Percentiles rank a stretch among this genome's conserved stretches.
Conservation (phyloP, 176 grass and related monocot genomes). For the Eragrostis curvula region DNA sequence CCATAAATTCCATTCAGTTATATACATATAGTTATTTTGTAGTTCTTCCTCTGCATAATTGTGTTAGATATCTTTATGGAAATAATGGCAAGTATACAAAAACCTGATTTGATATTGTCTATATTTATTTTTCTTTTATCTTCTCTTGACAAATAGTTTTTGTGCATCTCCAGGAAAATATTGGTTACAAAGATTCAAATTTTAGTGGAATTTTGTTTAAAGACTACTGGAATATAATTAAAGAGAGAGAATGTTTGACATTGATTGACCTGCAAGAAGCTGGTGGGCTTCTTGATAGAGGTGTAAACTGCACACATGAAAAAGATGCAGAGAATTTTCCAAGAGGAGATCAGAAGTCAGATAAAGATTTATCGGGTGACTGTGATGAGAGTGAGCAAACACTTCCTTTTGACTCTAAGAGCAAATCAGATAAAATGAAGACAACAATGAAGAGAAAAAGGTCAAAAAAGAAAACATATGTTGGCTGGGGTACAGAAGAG, state of each 20-base stretch:
- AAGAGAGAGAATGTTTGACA: constrained; percentile 66
- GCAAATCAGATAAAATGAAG: constrained; percentile 48
- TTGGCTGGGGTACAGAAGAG: constrained; percentile 78
- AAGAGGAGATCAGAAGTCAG: constrained; percentile 31
- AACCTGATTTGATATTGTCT: constrained; percentile 22
- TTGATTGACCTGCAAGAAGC: constrained; percentile 69
- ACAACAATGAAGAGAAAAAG: constrained; percentile 53
- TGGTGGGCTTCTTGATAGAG: constrained; percentile 52
- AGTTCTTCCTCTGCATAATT: background rate
- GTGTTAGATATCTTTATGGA: constrained; percentile 28
- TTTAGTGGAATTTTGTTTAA: constrained; percentile 63
- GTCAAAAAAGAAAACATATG: constrained; percentile 65
- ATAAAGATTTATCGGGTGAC: constrained; percentile 31
- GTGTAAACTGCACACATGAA: constrained; percentile 32
- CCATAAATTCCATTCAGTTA: background rate
- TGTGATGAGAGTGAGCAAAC: constrained; percentile 36
- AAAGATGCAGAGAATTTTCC: constrained; percentile 46
- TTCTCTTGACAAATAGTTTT: constrained; percentile 38
- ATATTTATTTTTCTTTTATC: background rate
- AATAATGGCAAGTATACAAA: constrained; percentile 11
- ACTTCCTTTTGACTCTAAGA: constrained; percentile 40
- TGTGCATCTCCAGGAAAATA: constrained; percentile 55
- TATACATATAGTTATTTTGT: constrained; percentile 16
- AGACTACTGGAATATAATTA: constrained; percentile 80
- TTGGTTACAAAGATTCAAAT: constrained; percentile 46